Conservation (phyloP, 164 flowering plant species). For the Tetrastigma voinierianum region DNA sequence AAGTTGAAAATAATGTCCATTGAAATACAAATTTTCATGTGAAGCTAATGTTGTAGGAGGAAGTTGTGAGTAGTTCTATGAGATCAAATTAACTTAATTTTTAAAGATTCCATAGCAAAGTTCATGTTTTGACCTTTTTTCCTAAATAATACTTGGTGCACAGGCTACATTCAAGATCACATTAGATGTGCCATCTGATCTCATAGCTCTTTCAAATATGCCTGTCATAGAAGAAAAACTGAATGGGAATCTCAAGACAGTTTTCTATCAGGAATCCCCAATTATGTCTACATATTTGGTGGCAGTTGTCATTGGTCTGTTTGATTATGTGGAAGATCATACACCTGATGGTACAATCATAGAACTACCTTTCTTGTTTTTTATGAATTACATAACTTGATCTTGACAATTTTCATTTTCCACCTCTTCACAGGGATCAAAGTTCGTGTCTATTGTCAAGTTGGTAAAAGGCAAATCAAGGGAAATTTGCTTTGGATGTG, state of each 20-base stretch:
- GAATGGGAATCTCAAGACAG: constrained; percentile 66
- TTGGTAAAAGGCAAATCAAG: constrained; percentile 86
- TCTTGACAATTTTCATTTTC: not conserved
- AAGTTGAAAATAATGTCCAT: no score
- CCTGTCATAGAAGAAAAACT: constrained; percentile 69
- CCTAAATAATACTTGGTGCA: not conserved
- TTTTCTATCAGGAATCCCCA: constrained; percentile 79
- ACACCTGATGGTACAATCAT: constrained; percentile 73
- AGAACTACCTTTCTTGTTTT: not conserved
- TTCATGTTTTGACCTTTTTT: not conserved
- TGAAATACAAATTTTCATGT: no score
- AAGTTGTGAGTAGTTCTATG: not conserved
- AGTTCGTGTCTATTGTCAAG: constrained; percentile 87
- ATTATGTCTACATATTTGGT: constrained; percentile 98
- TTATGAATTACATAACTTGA: not conserved
- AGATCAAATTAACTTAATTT: not conserved
- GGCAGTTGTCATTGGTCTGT: constrained; percentile 89
- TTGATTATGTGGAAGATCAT: constrained; percentile 84
- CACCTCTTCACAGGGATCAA: constrained; percentile 51
- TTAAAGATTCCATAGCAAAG: not conserved
- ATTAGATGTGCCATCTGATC: constrained; percentile 74
- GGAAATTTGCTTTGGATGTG: constrained; percentile 87
- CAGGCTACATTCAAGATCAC: constrained; percentile 96
- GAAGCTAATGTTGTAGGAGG: no score
- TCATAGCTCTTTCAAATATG: constrained; percentile 93